Evolutionary conservation across 2,329 filamentous ascomycete species (phyloP), one percentile per base, ranked within the genome.

Genomic region (Botrytis byssoidea): DNA sequence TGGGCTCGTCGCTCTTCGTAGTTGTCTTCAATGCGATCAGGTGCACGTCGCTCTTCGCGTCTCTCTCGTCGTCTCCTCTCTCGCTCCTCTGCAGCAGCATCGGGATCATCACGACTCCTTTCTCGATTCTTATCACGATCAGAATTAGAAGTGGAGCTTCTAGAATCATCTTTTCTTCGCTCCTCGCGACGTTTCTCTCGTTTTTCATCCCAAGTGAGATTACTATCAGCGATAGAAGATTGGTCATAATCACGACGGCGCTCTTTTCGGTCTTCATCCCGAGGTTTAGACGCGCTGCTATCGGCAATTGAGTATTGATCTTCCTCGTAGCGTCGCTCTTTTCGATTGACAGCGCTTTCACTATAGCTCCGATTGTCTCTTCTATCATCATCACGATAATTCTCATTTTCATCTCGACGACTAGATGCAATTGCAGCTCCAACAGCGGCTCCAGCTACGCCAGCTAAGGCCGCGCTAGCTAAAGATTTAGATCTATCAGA

Each of bases 401-500:
- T 75, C 8, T 80, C 77, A 69, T 78, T 78, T 9, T 77, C 77
- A 72, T 80, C 77, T 66, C 75, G 76, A 66, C 79, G 80, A 20
- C 83, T 81, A 69, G 84, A 82, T 25, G 84, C 82, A 67, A 85
- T 82, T 37, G 83, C 83, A 59, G 85, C 86, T 22, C 86, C 86
- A 32, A 86, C 81, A 16, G 85, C 85, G 6, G 85, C 85, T 37
- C 85, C 87, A 44, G 85, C 85, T 60, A 85, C 83, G 32, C 84
- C 86, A 42, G 84, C 83, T 22, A 85, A 83, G n/a, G 85, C 85
- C 67, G 83, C 82, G 77, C 83, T 82, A n/a, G 82, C 83, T 71
- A 86, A 80, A 40, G 81, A 82, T 75, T 81, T 84, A 16, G 82
- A 82, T 55, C 83, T 76, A 37, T 74, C 81, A n/a, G 83, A 81